phyloP scores from a whole-genome alignment of 345 rosid genomes.

The Excoecaria cochinchinensis region DNA sequence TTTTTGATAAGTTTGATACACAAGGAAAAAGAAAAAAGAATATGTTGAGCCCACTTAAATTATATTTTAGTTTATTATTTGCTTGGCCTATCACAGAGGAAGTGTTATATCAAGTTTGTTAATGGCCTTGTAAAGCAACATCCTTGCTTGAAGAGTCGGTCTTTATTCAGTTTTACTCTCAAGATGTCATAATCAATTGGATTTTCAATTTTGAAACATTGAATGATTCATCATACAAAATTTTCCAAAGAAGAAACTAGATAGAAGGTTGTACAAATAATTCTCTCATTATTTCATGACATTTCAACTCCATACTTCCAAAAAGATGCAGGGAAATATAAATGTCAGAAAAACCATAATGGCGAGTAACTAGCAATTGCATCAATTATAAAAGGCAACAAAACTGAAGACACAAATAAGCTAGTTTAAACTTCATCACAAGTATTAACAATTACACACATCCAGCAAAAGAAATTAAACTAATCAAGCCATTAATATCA shows the following conservation, averaged over 20 bases:
- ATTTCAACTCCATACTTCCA: neutral
- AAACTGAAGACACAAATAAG: neutral
- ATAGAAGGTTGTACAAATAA: neutral
- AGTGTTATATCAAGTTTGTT: neutral
- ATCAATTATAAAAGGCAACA: neutral
- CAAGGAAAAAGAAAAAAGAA: neutral
- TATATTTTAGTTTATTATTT: neutral
- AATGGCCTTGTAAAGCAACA: neutral
- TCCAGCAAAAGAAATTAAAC: neutral
- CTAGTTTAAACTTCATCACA: neutral
- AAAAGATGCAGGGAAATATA: neutral
- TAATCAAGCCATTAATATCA: neutral
- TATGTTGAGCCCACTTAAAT: neutral
- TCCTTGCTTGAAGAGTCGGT: neutral
- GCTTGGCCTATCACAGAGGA: neutral
- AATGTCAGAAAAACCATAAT: neutral
- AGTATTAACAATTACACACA: neutral
- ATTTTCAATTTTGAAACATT: neutral
- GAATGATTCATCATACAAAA: neutral
- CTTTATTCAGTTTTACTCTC: neutral
- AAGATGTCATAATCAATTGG: neutral
- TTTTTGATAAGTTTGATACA: neutral
- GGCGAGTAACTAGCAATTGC: neutral
- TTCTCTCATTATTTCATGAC: neutral
- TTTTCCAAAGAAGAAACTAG: neutral